phyloP scores from a whole-genome alignment of 2,329 filamentous ascomycete species.

The Botryosphaeria agaves region DNA sequence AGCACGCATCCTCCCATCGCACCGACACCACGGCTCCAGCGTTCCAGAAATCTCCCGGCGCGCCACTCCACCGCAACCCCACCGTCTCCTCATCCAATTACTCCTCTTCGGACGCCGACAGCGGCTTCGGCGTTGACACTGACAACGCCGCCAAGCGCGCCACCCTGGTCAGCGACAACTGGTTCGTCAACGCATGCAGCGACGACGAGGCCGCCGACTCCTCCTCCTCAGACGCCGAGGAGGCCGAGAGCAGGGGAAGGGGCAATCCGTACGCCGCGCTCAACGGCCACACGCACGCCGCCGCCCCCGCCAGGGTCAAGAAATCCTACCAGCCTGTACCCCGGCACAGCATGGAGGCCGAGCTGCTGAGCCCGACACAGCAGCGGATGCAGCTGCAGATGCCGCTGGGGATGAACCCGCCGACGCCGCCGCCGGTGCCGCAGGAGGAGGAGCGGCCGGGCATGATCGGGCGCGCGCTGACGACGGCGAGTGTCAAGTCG shows the following conservation, averaged over 20 bases:
- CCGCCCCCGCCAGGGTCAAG: neutral
- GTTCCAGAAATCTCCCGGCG: slow-evolving; percentile 1
- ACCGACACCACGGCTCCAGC: slow-evolving; percentile 1
- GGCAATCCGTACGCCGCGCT: neutral
- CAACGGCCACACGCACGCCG: neutral
- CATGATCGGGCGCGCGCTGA: slow-evolving; percentile 6
- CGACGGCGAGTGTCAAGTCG: neutral
- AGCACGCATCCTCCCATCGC: slow-evolving; percentile 3
- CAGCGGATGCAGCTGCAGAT: slow-evolving; percentile 15
- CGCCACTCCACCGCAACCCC: slow-evolving; percentile 3
- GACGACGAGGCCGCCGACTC: too few relatives aligned
- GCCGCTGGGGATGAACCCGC: slow-evolving; percentile 31
- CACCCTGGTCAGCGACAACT: slow-evolving; percentile 26
- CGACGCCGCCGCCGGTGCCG: slow-evolving; percentile 22
- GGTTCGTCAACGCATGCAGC: slow-evolving; percentile 22
- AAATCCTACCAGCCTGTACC: slow-evolving; percentile 13
- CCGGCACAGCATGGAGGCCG: slow-evolving; percentile 9
- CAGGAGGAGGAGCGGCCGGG: slow-evolving; percentile 4
- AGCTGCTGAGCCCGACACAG: too few relatives aligned
- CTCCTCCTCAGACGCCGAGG: slow-evolving; percentile 8
- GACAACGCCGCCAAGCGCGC: slow-evolving; percentile 18
- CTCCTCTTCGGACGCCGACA: slow-evolving; percentile 7
- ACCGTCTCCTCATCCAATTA: slow-evolving; percentile 7
- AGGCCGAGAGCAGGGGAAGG: neutral
- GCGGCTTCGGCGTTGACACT: slow-evolving; percentile 2